Percentiles rank a stretch among this genome's conserved stretches.
Conservation (phyloP, 1,284 basidiomycete species). For the Laetiporus sulphureus region DNA sequence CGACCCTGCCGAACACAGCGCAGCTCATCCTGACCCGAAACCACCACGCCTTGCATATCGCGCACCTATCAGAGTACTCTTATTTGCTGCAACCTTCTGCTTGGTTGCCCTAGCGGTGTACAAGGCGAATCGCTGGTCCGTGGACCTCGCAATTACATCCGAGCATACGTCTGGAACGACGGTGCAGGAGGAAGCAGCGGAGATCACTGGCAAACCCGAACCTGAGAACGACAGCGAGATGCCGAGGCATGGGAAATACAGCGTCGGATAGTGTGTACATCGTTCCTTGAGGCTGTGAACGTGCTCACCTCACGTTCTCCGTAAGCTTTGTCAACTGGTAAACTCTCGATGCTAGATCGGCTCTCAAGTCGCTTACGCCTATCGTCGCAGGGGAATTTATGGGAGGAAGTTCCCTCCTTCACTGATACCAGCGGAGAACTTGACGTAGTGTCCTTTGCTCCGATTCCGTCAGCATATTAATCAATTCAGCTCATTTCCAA, state of each 20-base stretch:
- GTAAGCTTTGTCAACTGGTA: slow-evolving; percentile 73
- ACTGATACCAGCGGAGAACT: slow-evolving; percentile 70
- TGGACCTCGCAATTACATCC: slow-evolving; percentile 13
- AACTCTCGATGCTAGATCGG: neutral
- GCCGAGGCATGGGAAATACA: slow-evolving; percentile 47
- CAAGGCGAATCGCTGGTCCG: slow-evolving; percentile 39
- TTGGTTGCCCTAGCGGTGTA: slow-evolving; percentile 35
- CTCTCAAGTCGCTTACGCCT: slow-evolving; percentile 19
- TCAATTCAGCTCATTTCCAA: neutral
- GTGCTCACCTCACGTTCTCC: slow-evolving; percentile 8
- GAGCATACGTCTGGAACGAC: slow-evolving; percentile 13
- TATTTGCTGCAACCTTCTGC: slow-evolving; percentile 29
- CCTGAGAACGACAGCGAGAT: slow-evolving; percentile 9
- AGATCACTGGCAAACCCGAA: neutral
- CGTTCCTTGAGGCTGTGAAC: slow-evolving; percentile 3
- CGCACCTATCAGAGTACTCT: slow-evolving; percentile 15
- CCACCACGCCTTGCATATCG: too few relatives aligned
- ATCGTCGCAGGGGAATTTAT: slow-evolving; percentile 95
- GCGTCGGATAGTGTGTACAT: slow-evolving; percentile 68
- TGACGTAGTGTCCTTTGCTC: slow-evolving; percentile 87
- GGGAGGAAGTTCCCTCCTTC: slow-evolving; percentile 83
- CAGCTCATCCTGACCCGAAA: too few relatives aligned
- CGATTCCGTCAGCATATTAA: neutral
- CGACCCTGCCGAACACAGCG: too few relatives aligned
- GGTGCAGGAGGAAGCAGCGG: slow-evolving; percentile 10